Conservation (phyloP, 129 eudicot species). For the Flaveria sonorensis region DNA sequence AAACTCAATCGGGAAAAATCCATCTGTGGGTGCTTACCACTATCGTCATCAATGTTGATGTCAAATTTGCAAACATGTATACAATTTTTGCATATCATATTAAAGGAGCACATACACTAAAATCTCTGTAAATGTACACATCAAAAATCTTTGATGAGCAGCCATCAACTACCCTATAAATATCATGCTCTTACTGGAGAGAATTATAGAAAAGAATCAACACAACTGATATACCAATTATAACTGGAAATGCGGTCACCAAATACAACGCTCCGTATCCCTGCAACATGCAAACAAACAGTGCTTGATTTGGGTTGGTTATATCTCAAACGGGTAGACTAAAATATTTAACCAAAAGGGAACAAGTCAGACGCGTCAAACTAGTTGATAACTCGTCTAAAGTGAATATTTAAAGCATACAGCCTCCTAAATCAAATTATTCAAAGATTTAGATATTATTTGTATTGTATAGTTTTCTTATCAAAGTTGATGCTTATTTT, state of each 20-base stretch:
- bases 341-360: no score
- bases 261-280: slow-evolving; percentile 91
- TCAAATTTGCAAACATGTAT: not conserved
- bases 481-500: not conserved
- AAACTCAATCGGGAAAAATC: no score
- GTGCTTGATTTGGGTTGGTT: not conserved
- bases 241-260: slow-evolving; percentile 85
- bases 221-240: slow-evolving; percentile 89
- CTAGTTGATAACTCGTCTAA: not conserved
- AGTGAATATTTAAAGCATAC: not conserved
- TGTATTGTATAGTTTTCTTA: not conserved
- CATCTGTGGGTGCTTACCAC: no score
- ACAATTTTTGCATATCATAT: slow-evolving; percentile 11
- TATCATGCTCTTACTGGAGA: slow-evolving; percentile 53
- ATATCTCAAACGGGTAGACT: not conserved
- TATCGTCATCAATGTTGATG: not conserved
- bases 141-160: slow-evolving; percentile 21
- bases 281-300: slow-evolving; percentile 43
- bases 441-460: not conserved
- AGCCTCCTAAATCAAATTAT: not conserved
- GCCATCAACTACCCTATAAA: slow-evolving; percentile 30
- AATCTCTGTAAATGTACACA: slow-evolving; percentile 21
- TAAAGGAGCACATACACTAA: not conserved
- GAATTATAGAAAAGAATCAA: slow-evolving; percentile 89
- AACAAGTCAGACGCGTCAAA: no score